These are phyloP conservation scores for Penicillium sp. DNA, from an alignment of 2,329 filamentous ascomycete genomes.

Conservation along the genomic window DNA sequence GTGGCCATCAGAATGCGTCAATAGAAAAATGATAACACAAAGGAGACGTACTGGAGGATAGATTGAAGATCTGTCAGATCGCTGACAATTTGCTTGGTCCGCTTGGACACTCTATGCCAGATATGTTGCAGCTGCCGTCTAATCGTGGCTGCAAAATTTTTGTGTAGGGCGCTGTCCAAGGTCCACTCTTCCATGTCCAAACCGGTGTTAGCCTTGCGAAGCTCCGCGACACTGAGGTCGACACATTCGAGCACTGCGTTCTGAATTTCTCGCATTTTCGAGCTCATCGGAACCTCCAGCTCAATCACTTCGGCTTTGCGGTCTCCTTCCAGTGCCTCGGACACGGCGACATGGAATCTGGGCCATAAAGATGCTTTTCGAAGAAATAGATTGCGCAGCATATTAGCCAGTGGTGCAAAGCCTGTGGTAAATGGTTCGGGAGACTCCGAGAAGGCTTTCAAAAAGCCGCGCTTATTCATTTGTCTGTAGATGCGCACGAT, in stretches of 20 bases:
- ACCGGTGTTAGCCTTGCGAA: slow-evolving; percentile 86
- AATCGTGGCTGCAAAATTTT: slow-evolving; percentile 87
- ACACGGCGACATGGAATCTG: slow-evolving; percentile 87
- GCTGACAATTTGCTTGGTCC: slow-evolving; percentile 90
- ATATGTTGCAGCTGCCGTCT: slow-evolving; percentile 90
- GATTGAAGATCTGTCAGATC: slow-evolving; percentile 81
- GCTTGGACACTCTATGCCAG: slow-evolving; percentile 95
- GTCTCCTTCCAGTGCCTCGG: slow-evolving; percentile 83
- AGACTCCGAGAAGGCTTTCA: slow-evolving; percentile 94
- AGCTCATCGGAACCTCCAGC: slow-evolving; percentile 92
- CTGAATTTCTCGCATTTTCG: slow-evolving; percentile 89
- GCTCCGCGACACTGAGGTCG: slow-evolving; percentile 87
- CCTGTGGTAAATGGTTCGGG: slow-evolving; percentile 87
- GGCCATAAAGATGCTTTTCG: slow-evolving; percentile 89
- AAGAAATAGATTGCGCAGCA: slow-evolving; percentile 90
- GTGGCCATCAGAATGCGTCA: slow-evolving; percentile 12
- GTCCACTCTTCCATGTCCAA: slow-evolving; percentile 98
- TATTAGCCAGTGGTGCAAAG: slow-evolving; percentile 82
- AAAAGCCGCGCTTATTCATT: slow-evolving; percentile 88
- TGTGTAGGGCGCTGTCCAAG: slow-evolving; percentile 85
- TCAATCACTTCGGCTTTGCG: slow-evolving; percentile 96
- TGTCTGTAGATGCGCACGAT: slow-evolving; percentile 92
- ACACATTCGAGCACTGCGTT: slow-evolving; percentile 95
- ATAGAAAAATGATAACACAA: not conserved
- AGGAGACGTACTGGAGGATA: slow-evolving; percentile 65